Evolutionary conservation across 2,329 filamentous ascomycete species (phyloP).

Genomic region (Ceratocystis lukuohia): DNA sequence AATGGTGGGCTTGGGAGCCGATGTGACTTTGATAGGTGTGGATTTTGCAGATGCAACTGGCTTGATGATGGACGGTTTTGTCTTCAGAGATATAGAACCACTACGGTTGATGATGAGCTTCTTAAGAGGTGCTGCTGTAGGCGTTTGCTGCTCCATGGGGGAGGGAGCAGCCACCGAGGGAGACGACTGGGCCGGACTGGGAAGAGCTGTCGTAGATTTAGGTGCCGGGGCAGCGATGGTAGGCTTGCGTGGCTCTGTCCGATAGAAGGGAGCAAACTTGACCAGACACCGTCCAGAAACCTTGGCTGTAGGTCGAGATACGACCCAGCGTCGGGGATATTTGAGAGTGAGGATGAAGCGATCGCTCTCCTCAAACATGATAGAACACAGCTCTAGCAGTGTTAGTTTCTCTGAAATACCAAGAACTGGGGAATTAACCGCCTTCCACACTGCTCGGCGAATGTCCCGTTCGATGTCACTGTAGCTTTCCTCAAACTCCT

Average conservation of each 20-base stretch:
- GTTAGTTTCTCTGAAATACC: conserved; percentile 32
- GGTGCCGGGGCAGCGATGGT: conserved; percentile 9
- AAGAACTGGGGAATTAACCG: conserved; percentile 30
- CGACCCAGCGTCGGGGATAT: conserved; percentile 32
- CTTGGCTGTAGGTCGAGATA: conserved; percentile 27
- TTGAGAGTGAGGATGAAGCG: conserved; percentile 32
- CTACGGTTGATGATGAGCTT: conserved; percentile 20
- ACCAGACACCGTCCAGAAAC: conserved; percentile 29
- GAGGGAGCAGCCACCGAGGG: not conserved
- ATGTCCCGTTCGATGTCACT: conserved; percentile 29
- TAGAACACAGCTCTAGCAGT: conserved; percentile 32
- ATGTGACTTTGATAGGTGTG: not conserved
- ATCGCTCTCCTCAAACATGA: conserved; percentile 35
- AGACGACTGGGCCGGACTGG: not conserved
- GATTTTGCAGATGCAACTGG: conserved; percentile 9
- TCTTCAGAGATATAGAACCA: conserved; percentile 18
- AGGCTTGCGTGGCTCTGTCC: conserved; percentile 21
- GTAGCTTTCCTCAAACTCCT: conserved; percentile 34
- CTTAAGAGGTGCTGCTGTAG: conserved; percentile 14
- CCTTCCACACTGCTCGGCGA: conserved; percentile 33
- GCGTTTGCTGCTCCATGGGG: not conserved
- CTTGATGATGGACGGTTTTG: conserved; percentile 14
- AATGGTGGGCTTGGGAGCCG: conserved; percentile 12
- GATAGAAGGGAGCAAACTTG: conserved; percentile 30
- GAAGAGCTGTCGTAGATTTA: not conserved